Base-by-base conservation (phyloP, 208 protist genomes). In the Leptomonas pyrrhocoris region DNA sequence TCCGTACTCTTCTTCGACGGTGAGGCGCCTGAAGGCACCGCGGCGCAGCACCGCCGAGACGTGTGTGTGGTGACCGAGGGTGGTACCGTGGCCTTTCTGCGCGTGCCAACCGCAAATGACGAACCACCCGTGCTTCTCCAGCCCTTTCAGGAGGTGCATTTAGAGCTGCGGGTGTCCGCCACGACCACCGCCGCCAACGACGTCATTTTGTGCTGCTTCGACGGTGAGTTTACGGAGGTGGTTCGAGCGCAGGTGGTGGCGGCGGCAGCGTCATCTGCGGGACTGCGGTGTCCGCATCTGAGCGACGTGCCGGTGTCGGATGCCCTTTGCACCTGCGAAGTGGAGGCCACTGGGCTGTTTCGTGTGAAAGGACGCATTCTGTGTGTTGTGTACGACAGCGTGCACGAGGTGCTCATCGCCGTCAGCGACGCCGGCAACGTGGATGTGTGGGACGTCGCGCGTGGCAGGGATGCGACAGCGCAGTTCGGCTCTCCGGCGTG, bases 371-470 rank as follows among this genome's bases (percentile, higher is more conserved):
- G 84, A 43, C 50, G 55, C 48, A 27, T 86, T 12, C 34, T 55
- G 53, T 45, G 23, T 3, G n/a, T 92, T 12, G 46, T 83, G 25
- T 31, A 82, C 43, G 83, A 84, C 36, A 28, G 63, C 28, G 48
- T 25, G 9, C 18, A 49, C 19, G 53, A 72, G 53, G 43, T 62
- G 16, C 69, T 88, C 30, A 38, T 91, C 11, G 78, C 83, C 30
- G 55, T 92, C 42, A 78, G 77, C 23, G 56, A 74, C n/a, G 60
- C 58, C 28, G 86, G 86, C 27, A 71, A 83, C 62, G 77, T 92
- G 0, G 86, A 92, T 45, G 77, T 89, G 40, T 92, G 86, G 86
- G 80, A 83, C 51, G 67, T 67, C 60, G 62, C 28, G 5, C 51
- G 25, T 2, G 74, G 58, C n/a, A 13, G 25, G 2, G 86, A 92